Percentiles rank a stretch among this genome's conserved stretches.
These are phyloP conservation scores for Trametes maxima DNA, from an alignment of 768 basidiomycete genomes.

Conservation along the genomic window DNA sequence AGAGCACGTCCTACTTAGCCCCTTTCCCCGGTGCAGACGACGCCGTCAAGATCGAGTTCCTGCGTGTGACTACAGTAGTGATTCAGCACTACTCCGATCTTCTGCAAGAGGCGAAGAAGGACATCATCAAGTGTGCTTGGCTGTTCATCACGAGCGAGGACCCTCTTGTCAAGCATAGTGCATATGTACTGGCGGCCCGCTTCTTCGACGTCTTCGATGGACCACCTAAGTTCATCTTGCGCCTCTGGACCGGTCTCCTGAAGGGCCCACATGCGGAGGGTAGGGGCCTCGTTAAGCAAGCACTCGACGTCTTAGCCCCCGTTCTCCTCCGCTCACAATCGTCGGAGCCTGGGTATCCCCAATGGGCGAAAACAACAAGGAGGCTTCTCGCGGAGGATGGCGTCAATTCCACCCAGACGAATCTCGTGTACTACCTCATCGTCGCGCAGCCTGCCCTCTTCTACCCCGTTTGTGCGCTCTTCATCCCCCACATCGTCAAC, in stretches of 20 bases:
- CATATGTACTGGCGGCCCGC: constrained; percentile 85
- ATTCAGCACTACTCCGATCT: constrained; percentile 82
- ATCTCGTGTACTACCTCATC: constrained; percentile 88
- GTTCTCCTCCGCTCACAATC: constrained; percentile 68
- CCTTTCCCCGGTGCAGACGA: constrained; percentile 69
- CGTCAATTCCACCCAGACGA: constrained; percentile 63
- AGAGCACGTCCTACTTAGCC: constrained; percentile 24
- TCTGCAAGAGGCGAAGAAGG: constrained; percentile 83
- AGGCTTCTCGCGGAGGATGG: constrained; percentile 89
- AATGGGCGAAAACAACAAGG: constrained; percentile 88
- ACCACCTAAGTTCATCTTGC: constrained; percentile 87
- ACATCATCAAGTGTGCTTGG: constrained; percentile 94
- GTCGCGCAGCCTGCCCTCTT: constrained; percentile 90
- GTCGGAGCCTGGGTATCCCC: constrained; percentile 57
- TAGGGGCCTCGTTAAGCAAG: constrained; percentile 77
- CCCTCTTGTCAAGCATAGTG: constrained; percentile 88
- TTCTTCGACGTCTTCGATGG: constrained; percentile 91
- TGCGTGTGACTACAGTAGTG: constrained; percentile 86
- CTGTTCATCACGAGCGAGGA: constrained; percentile 85
- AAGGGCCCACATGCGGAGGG: constrained; percentile 80
- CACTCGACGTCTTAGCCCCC: constrained; percentile 84
- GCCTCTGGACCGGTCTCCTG: constrained; percentile 89
- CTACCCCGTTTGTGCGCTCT: constrained; percentile 89
- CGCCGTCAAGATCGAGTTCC: constrained; percentile 85
- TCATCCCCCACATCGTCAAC: constrained; percentile 92